Evolutionary conservation across 768 basidiomycete species (phyloP).

Genomic region (Pisolithus orientalis): DNA sequence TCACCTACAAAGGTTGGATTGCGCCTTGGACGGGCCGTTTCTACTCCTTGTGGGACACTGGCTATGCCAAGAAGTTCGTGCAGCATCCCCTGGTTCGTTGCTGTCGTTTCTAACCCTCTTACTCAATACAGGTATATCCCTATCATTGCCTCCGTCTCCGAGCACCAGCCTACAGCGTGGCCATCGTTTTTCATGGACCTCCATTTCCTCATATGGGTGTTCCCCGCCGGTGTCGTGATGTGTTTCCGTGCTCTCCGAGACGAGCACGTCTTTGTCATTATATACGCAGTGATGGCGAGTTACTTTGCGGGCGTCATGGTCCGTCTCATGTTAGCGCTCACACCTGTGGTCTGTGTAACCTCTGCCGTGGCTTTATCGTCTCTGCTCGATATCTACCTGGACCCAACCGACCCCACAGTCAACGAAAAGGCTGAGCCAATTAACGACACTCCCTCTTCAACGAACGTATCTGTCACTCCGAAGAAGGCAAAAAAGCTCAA

Average conservation of each 20-base stretch:
- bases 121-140: constrained; percentile 67
- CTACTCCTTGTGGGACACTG: constrained; percentile 99
- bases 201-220: constrained; percentile 94
- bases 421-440: constrained; percentile 5
- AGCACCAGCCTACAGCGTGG: constrained; percentile 99
- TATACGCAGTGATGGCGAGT: constrained; percentile 91
- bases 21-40: constrained; percentile 99
- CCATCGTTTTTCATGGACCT: constrained; percentile 99
- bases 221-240: constrained; percentile 92
- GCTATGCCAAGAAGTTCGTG: constrained; percentile 91
- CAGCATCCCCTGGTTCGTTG: not conserved
- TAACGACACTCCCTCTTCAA: constrained; percentile 10
- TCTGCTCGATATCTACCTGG: constrained; percentile 85
- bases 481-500: constrained; percentile 54
- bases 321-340: constrained; percentile 94
- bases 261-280: constrained; percentile 97
- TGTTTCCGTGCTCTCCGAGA: constrained; percentile 94
- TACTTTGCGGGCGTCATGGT: constrained; percentile 99
- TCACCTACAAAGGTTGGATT: constrained; percentile 93
- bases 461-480: constrained; percentile 24
- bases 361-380: constrained; percentile 88
- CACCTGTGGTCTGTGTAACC: constrained; percentile 92
- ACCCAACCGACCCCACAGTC: constrained; percentile 64
- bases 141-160: constrained; percentile 97
- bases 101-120: constrained; percentile 1